Percentiles rank a stretch among this genome's conserved stretches.
Evolutionary conservation across 2,329 filamentous ascomycete genomes (phyloP).

Genomic region (Alternaria dauci): DNA sequence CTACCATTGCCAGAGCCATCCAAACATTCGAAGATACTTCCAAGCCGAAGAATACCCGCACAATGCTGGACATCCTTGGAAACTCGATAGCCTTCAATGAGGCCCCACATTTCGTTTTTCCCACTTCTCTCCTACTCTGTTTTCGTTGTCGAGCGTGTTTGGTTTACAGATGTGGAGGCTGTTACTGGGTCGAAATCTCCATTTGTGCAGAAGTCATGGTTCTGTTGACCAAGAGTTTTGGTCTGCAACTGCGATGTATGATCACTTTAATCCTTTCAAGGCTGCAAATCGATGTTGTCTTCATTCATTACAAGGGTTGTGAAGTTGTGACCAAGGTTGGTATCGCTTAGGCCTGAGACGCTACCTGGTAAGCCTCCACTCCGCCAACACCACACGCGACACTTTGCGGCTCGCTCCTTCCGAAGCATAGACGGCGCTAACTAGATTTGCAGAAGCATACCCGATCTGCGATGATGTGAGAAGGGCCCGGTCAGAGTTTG

Average conservation of each 20-base stretch:
- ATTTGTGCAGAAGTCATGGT: not conserved
- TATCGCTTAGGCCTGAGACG: conserved; percentile 4
- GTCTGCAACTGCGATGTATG: not conserved
- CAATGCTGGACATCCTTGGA: not conserved
- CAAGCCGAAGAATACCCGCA: not conserved
- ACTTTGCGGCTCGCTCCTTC: conserved; percentile 13
- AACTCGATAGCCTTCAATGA: not conserved
- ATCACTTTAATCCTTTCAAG: not conserved
- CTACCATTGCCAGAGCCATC: not conserved
- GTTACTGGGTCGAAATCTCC: not conserved
- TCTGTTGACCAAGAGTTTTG: not conserved
- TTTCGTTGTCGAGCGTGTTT: not conserved
- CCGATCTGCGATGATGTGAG: conserved; percentile 14
- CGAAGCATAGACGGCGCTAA: conserved; percentile 16
- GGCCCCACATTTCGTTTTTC: not conserved
- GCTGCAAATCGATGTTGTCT: not conserved
- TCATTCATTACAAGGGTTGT: not conserved
- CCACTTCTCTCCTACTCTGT: not conserved
- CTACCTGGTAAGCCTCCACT: conserved; percentile 1
- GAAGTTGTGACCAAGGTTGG: not conserved
- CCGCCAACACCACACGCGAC: conserved; percentile 12
- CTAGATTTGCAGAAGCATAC: conserved; percentile 14
- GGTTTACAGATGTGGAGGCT: not conserved
- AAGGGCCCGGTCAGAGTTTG: conserved; percentile 9
- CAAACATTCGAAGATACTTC: not conserved